Evolutionary conservation across 768 basidiomycete species (phyloP).

Genomic region (Boletus subparvulus): DNA sequence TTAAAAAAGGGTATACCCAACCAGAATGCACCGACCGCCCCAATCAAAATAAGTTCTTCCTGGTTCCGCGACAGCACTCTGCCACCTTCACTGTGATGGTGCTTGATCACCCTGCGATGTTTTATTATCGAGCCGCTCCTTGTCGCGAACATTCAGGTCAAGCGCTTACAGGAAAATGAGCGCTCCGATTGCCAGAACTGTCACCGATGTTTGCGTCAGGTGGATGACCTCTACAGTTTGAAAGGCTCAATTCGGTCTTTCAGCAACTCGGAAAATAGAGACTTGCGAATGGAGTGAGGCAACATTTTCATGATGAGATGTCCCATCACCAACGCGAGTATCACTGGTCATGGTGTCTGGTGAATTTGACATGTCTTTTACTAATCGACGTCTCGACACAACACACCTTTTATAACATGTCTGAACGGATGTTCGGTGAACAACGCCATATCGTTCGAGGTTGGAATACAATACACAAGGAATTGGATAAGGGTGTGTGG

Average conservation of each 20-base stretch:
- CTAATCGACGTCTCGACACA: neutral
- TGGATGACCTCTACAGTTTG: constrained; percentile 53
- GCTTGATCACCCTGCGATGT: constrained; percentile 57
- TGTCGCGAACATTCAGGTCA: neutral
- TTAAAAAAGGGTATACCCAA: constrained; percentile 50
- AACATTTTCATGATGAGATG: constrained; percentile 53
- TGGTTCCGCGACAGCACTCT: constrained; percentile 65
- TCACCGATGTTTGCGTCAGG: constrained; percentile 72
- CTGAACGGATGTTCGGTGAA: constrained; percentile 35
- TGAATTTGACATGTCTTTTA: constrained; percentile 8
- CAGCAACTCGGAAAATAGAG: constrained; percentile 1
- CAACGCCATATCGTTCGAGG: constrained; percentile 27
- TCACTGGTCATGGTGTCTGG: constrained; percentile 35
- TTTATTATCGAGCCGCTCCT: neutral
- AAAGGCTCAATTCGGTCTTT: constrained; percentile 10
- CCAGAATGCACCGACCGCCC: constrained; percentile 72
- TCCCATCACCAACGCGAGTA: constrained; percentile 47
- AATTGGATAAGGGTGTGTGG: constrained; percentile 17
- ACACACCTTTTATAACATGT: constrained; percentile 33
- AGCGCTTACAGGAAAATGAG: constrained; percentile 62
- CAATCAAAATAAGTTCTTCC: constrained; percentile 72
- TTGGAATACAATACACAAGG: constrained; percentile 11
- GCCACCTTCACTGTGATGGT: constrained; percentile 51
- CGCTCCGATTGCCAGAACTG: constrained; percentile 62
- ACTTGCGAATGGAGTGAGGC: constrained; percentile 35